Evolutionary conservation across 1,284 basidiomycete species (phyloP), one percentile per base, ranked within the genome.

Genomic region (Cutaneotrichosporon arboriforme): DNA sequence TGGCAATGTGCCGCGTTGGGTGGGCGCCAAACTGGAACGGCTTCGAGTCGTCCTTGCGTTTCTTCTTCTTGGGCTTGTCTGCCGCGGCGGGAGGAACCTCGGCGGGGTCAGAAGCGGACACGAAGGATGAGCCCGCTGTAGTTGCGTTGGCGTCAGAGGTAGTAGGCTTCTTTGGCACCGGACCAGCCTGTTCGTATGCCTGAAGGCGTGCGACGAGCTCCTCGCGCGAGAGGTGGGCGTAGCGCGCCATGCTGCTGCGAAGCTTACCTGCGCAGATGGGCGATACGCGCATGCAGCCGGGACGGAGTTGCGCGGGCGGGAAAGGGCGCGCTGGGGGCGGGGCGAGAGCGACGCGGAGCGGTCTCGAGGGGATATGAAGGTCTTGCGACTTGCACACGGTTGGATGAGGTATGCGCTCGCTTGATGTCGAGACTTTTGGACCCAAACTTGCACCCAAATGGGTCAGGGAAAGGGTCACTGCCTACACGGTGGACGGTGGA

Each of bases 1-100:
- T 76, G 0, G 93, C 93, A 55, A 97, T 90, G 75, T 97, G 97
- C 54, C 89, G 84, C 38, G 81, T 80, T 2, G 87, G 80, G 61
- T 90, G 80, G 2, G 79, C 73, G n/a, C 80, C 72, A 68, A 91
- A 87, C 60, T 85, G 76, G 70, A 71, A 70, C 4, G 60, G 48
- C 22, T 35, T 37, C 23, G 17, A 14, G 10, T 52, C 56, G 37
- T 62, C 64, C 45, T 50, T 46, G 21, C 43, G 49, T 46, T 61
- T 61, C 48, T 56, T 51, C 17, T 55, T 59, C 20, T 45, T 35
- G 38, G 23, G 36, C 20, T 18, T 33, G 39, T 31, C 26, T 10
- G 10, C n/a, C n/a, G n/a, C n/a, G n/a, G n/a, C 26, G 10, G 26
- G 10, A 7, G 26, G 26, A 31, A 31, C 26, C 7, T 31, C 26